These are phyloP conservation scores for Trichoderma hamatum DNA, from an alignment of 2,329 filamentous ascomycete species.

Conservation along the genomic window DNA sequence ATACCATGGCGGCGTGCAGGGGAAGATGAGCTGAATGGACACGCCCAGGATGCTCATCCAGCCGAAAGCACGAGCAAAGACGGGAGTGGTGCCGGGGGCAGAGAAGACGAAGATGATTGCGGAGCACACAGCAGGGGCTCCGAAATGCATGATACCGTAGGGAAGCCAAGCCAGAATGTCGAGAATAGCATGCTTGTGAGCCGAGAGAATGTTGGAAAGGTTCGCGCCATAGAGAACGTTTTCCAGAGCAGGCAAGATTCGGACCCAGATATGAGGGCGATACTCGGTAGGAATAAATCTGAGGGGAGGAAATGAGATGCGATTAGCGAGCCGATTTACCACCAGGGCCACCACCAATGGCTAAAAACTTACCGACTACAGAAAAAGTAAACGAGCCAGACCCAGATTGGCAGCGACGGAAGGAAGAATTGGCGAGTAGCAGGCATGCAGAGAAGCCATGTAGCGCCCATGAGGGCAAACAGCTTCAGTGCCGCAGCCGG, in stretches of 20 bases:
- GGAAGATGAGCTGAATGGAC: slow-evolving; percentile 84
- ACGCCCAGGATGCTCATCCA: slow-evolving; percentile 92
- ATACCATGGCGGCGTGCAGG: slow-evolving; percentile 96
- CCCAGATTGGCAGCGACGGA: slow-evolving; percentile 81
- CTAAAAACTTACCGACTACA: slow-evolving; percentile 75
- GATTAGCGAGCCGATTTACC: neutral
- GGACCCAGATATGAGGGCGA: slow-evolving; percentile 92
- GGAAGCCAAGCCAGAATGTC: slow-evolving; percentile 92
- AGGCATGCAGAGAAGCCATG: slow-evolving; percentile 75
- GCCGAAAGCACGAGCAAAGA: slow-evolving; percentile 85
- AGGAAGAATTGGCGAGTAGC: slow-evolving; percentile 89
- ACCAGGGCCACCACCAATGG: neutral
- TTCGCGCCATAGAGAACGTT: slow-evolving; percentile 97
- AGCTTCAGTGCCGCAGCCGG: slow-evolving; percentile 80
- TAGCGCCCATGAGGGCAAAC: slow-evolving; percentile 66
- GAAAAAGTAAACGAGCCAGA: slow-evolving; percentile 90
- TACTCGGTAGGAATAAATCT: slow-evolving; percentile 90
- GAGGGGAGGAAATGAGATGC: slow-evolving; percentile 15
- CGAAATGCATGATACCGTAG: slow-evolving; percentile 90
- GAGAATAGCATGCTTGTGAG: slow-evolving; percentile 79
- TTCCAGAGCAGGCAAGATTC: slow-evolving; percentile 89
- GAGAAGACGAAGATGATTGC: slow-evolving; percentile 83
- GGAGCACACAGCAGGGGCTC: slow-evolving; percentile 78
- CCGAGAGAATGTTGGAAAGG: slow-evolving; percentile 91
- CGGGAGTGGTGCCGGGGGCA: slow-evolving; percentile 80